Base-by-base conservation (phyloP, 2,329 filamentous ascomycete species). In the Botrytis tulipae region DNA sequence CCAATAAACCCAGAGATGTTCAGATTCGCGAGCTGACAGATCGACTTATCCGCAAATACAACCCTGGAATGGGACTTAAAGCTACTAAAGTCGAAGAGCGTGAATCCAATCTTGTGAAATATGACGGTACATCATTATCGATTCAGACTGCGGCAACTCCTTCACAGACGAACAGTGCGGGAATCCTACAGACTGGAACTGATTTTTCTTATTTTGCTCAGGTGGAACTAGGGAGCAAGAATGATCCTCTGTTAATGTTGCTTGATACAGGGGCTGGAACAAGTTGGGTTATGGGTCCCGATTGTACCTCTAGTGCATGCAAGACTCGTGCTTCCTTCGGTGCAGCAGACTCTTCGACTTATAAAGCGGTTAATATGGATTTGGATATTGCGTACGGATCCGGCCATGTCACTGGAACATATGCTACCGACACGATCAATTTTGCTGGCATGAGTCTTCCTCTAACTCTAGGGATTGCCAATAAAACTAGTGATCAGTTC, bases 231-330 rank as follows among this genome's bases (percentile, higher is more conserved):
- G 90, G 90, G 22, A 89, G 89, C 5, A 82, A 84, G 22, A 82
- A 82, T 60, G 88, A 87, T 76, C 80, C 85, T 2, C 77, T 91
- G 76, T 88, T 87, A 77, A 87, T 92, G 86, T 85, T 92, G 40
- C 82, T 92, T 73, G 90, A 92, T 80, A 91, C 90, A 12, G 90
- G 90, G 40, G 89, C 90, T 57, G 88, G 88, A 35, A 93, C 93
- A 73, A 94, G 91, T 20, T 97, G 94, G 94, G 89, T 97, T 32
- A 96, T 96, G 89, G 88, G 91, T 44, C 85, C 89, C 25, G 83
- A 86, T 72, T 97, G 94, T 83, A 85, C 82, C 25, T 89, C 89
- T 4, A 82, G 85, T 37, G 88, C 93, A 7, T 97, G 94, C 81
- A 80, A 83, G 44, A 84, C 86, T 77, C 94, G 97, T 81, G 89